Base-by-base conservation (phyloP, 1,139 yeast genomes). In the Pichia sp. region DNA sequence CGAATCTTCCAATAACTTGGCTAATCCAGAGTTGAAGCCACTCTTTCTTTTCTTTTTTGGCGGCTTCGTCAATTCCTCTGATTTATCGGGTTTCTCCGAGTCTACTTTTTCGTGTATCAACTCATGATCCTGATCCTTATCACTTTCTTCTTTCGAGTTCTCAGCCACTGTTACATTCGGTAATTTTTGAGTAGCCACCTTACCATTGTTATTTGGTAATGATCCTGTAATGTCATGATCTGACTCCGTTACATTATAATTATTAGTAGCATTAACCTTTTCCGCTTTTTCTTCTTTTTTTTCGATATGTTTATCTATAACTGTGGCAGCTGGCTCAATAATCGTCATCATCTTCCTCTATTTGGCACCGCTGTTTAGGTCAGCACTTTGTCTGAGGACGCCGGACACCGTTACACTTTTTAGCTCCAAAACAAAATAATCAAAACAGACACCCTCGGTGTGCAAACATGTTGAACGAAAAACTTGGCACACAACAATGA, bases 1-100 rank as follows among this genome's bases (percentile, higher is more conserved):
- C 19, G 55, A 51, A 26, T 51, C 56, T 23, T 51, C 55, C 23
- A 56, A 45, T 10, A 56, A 30, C 11, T 51, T 46, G 1, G 54
- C 55, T 16, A 56, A 13, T 8, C 40, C 40, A 13, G 40, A 31
- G 19, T 26, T 34, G 16, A 29, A 36, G 13, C 11, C 44, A 19
- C 13, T 23, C 15, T 43, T 23, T 23, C 29, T 43, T 31, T 41
- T 49, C 49, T 36, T 38, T 34, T 36, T 34, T 1, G 34, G n/a
- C 31, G 40, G 40, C 15, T 36, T 36, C 40, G 10, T 15, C 6
- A 15, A 13, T 36, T 11, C 7, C 15, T 36, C 15, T 36, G 15
- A 36, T 36, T 36, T 36, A 5, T 10, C 40, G 15, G 13, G 15
- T 2, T 36, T 36, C n/a, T 36, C 40, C 40, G 13, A 11, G 4